Base-by-base conservation (phyloP, 306 rosid species). In the Pyrus betulifolia region DNA sequence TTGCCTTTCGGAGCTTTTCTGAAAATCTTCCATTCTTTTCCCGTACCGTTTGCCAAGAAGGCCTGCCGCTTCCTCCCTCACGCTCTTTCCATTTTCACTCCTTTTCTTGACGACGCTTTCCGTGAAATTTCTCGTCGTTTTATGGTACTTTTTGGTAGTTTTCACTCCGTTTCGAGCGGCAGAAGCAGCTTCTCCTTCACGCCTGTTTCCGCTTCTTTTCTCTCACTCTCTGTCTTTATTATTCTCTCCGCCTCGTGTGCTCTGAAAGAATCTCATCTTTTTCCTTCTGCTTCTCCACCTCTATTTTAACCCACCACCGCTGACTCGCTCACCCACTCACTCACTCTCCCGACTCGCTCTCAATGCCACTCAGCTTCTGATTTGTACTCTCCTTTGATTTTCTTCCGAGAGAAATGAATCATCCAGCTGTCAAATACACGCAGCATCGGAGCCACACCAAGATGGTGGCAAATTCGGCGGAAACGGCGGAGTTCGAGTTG, bases 101-200 rank as follows among this genome's bases (percentile, higher is more conserved):
- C 64, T 59, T 58, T 59, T 17, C 38, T 45, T 46, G 70, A 70
- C 25, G 73, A 28, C 75, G 52, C 88, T 84, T 88, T 86, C 85
- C 84, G 74, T 74, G 74, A 83, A 86, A 90, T 84, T 84, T 87
- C 87, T 88, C 89, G 49, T 79, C 80, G 86, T 87, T 87, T 79
- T 66, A 82, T 83, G 63, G 52, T 61, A 27, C 75, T 80, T 78
- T 85, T 81, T 59, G 35, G 65, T 58, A 3, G 19, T 44, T 77
- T 79, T 74, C 82, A 81, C 89, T 71, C 83, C 82, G 86, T 83
- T 87, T 80, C 67, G 84, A 86, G 87, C 84, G 28, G 66, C 66
- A 62, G 4, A 28, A 28, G 21, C 67, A 21, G 70, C 70, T 66
- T 66, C 70, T 66, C 51, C 42, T 21, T 66, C 8, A 66, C 46